Evolutionary conservation across 1,284 basidiomycete genomes (phyloP).

Genomic region (Heterobasidion parviporum): DNA sequence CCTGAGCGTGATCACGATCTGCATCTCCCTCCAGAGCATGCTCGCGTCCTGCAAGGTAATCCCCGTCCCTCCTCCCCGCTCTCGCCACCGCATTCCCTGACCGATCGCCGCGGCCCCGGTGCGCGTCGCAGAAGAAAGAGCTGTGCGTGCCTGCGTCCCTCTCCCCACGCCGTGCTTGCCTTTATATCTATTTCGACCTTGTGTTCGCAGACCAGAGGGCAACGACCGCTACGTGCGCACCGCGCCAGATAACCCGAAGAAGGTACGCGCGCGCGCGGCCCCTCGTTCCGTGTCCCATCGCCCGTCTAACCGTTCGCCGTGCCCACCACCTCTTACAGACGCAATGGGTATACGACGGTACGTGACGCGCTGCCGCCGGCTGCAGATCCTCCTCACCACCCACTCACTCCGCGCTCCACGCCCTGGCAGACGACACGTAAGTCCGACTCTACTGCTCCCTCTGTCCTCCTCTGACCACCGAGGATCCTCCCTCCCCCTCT

Average conservation of each 20-base stretch:
- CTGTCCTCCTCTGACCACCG: background rate
- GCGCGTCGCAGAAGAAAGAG: slow-evolving; percentile 54
- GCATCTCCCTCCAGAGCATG: slow-evolving; percentile 82
- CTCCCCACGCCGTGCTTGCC: background rate
- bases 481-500: too few relatives aligned
- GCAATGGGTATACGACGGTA: slow-evolving; percentile 72
- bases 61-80: background rate
- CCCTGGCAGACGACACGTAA: slow-evolving; percentile 32
- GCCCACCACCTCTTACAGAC: slow-evolving; percentile 33
- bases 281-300: background rate
- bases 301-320: slow-evolving; percentile 6
- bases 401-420: background rate
- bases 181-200: slow-evolving; percentile 1
- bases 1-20: slow-evolving; percentile 67
- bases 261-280: slow-evolving; percentile 34
- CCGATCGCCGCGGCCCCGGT: background rate
- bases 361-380: slow-evolving; percentile 8
- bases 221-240: slow-evolving; percentile 72
- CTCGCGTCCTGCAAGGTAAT: slow-evolving; percentile 76
- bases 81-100: background rate
- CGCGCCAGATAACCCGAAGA: slow-evolving; percentile 85
- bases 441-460: slow-evolving; percentile 10
- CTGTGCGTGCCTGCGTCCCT: slow-evolving; percentile 32
- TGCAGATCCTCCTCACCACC: background rate
- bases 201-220: slow-evolving; percentile 50